Conservation (phyloP, 495 filamentous ascomycete species). For the Xylaria intraflava region DNA sequence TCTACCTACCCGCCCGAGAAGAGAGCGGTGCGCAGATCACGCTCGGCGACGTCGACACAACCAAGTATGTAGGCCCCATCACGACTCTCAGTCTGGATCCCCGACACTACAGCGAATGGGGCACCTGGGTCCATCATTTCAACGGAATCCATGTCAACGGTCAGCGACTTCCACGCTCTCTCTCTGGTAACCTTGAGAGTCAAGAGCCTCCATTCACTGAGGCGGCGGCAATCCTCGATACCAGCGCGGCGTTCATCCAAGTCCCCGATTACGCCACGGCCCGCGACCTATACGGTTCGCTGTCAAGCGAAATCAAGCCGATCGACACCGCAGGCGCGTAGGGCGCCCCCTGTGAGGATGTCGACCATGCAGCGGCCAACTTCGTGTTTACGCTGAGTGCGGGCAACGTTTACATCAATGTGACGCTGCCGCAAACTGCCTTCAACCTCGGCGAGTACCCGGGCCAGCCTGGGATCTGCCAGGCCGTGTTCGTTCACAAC, state of each 20-base stretch:
- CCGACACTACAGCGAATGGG: conserved; percentile 1
- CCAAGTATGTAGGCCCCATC: conserved; percentile 18
- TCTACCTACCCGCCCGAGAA: conserved; percentile 14
- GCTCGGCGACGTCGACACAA: conserved; percentile 26
- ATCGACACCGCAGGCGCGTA: conserved; percentile 18
- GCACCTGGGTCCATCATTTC: conserved; percentile 15
- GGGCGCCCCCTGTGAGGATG: conserved; percentile 17
- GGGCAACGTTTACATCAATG: background rate
- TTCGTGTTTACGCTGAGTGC: conserved; percentile 16
- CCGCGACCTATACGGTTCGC: conserved; percentile 14
- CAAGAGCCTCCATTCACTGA: background rate
- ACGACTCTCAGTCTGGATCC: conserved; percentile 14
- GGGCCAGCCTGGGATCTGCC: conserved; percentile 17
- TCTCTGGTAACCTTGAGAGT: background rate
- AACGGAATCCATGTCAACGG: conserved; percentile 6
- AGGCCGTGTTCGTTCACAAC: conserved; percentile 17
- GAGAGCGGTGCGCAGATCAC: conserved; percentile 23
- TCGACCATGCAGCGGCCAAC: conserved; percentile 11
- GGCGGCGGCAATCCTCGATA: conserved; percentile 18
- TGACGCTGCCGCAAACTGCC: conserved; percentile 12
- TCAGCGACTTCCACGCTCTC: background rate
- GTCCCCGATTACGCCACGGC: conserved; percentile 18
- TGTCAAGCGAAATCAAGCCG: conserved; percentile 16
- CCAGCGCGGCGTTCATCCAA: conserved; percentile 17
- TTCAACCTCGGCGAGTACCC: conserved; percentile 22